Base-by-base conservation (phyloP, 1,284 basidiomycete genomes). In the Bondarzewia mesenterica region DNA sequence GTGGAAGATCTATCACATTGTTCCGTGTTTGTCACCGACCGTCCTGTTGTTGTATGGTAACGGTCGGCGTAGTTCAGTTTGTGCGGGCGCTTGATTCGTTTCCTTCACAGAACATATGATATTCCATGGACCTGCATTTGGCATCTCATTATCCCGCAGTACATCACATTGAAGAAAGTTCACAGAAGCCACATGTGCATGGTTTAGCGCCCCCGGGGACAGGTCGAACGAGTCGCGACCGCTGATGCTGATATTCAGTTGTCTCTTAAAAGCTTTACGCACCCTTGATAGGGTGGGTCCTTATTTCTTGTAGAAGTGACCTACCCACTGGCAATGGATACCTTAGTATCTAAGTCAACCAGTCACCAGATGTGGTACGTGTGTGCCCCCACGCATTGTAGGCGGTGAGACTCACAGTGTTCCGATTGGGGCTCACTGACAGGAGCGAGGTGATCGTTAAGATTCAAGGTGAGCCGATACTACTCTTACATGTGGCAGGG, bases 391-490 rank as follows among this genome's bases (percentile, higher is more conserved):
- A 43, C 7, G 29, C n/a, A 32, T 32, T n/a, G 29, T n/a, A n/a
- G n/a, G n/a, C n/a, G n/a, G n/a, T n/a, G n/a, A n/a, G n/a, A n/a
- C n/a, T n/a, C n/a, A n/a, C n/a, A n/a, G n/a, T n/a, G n/a, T n/a
- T n/a, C n/a, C n/a, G n/a, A n/a, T n/a, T n/a, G n/a, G n/a, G n/a
- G 10, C 16, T 15, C 16, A n/a, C 10, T 3, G 38, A 37, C 27
- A 55, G 54, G 54, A 43, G 36, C 16, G 53, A 55, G 23, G 47
- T 52, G 29, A 16, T 52, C 29, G 35, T 42, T 45, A 50, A 35
- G 43, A 38, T 54, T 20, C 53, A 55, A 29, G 50, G 54, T 50
- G 27, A 38, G 53, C 36, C 21, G 27, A 6, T 18, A n/a, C 27
- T 21, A 16, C n/a, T 29, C 15, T 21, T 16, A 26, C 42, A 21